Evolutionary conservation across 2,329 filamentous ascomycete genomes (phyloP).

Genomic region (Aspergillus sp.): DNA sequence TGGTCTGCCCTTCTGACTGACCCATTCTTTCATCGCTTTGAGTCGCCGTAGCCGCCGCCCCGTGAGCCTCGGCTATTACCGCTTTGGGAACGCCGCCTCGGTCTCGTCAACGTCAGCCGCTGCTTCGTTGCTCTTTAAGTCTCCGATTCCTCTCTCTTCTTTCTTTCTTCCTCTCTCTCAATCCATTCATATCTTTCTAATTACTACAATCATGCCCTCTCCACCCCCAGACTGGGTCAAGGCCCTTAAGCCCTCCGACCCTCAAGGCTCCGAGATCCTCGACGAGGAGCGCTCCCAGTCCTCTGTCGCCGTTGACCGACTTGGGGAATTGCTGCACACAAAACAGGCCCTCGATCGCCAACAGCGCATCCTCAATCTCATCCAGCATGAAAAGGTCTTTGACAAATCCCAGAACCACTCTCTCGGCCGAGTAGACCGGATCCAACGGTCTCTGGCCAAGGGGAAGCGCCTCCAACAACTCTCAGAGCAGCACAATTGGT

Average conservation of each 20-base stretch:
- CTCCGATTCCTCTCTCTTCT: neutral
- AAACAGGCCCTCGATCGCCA: slow-evolving; percentile 60
- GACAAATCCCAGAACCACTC: slow-evolving; percentile 78
- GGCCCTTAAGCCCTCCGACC: slow-evolving; percentile 59
- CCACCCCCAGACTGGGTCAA: slow-evolving; percentile 61
- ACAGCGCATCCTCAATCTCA: slow-evolving; percentile 57
- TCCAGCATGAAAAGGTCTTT: slow-evolving; percentile 65
- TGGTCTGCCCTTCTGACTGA: neutral
- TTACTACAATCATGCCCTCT: slow-evolving; percentile 27
- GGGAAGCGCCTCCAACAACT: slow-evolving; percentile 67
- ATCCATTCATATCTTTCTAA: neutral
- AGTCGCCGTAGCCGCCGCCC: neutral
- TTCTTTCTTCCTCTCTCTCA: slow-evolving; percentile 2
- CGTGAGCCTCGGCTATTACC: slow-evolving; percentile 18
- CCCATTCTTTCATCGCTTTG: neutral
- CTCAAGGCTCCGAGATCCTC: slow-evolving; percentile 66
- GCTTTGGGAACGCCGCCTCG: slow-evolving; percentile 16
- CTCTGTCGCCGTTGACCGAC: slow-evolving; percentile 61
- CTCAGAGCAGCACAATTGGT: slow-evolving; percentile 63
- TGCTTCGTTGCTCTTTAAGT: slow-evolving; percentile 7
- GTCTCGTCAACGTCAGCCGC: slow-evolving; percentile 3
- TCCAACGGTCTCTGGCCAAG: slow-evolving; percentile 64
- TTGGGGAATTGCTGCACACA: slow-evolving; percentile 66
- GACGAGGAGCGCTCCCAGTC: slow-evolving; percentile 64
- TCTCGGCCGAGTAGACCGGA: slow-evolving; percentile 62